Evolutionary conservation across 768 basidiomycete species (phyloP).

Genomic region (Suillus alpinus): DNA sequence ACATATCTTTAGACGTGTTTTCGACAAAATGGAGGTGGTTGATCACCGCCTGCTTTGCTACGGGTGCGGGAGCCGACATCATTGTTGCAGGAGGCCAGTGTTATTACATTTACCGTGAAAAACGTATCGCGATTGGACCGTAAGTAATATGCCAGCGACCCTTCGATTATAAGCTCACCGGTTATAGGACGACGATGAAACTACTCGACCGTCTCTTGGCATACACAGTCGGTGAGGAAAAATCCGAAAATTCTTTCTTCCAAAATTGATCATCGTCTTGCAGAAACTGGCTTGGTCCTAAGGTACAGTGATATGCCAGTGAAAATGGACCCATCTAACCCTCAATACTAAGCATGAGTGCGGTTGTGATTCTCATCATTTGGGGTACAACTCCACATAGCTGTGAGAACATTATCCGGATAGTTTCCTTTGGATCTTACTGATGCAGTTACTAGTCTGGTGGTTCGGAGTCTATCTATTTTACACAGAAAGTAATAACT

Average conservation of each 20-base stretch:
- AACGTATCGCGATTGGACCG: not conserved
- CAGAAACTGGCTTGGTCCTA: not conserved
- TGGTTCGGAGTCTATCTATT: conserved; percentile 1
- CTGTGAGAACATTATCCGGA: not conserved
- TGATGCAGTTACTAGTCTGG: not conserved
- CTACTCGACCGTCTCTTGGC: conserved; percentile 1
- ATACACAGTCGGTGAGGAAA: conserved; percentile 3
- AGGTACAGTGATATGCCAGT: not conserved
- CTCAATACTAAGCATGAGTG: not conserved
- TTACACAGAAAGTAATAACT: not conserved
- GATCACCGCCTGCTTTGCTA: conserved; percentile 14
- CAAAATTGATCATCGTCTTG: not conserved
- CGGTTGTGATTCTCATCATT: not conserved
- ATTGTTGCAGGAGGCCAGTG: conserved; percentile 18
- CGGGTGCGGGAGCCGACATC: conserved; percentile 18
- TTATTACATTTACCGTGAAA: conserved; percentile 14
- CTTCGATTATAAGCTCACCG: not conserved
- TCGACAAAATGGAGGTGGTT: conserved; percentile 14
- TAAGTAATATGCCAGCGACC: not conserved
- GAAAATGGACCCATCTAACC: not conserved
- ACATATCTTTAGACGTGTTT: conserved; percentile 4
- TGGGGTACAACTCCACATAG: not conserved
- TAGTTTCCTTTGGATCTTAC: not conserved
- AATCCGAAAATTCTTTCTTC: not conserved
- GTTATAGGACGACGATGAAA: not conserved